phyloP scores from a whole-genome alignment of 1,284 basidiomycete genomes.

The Fomes fomentarius region DNA sequence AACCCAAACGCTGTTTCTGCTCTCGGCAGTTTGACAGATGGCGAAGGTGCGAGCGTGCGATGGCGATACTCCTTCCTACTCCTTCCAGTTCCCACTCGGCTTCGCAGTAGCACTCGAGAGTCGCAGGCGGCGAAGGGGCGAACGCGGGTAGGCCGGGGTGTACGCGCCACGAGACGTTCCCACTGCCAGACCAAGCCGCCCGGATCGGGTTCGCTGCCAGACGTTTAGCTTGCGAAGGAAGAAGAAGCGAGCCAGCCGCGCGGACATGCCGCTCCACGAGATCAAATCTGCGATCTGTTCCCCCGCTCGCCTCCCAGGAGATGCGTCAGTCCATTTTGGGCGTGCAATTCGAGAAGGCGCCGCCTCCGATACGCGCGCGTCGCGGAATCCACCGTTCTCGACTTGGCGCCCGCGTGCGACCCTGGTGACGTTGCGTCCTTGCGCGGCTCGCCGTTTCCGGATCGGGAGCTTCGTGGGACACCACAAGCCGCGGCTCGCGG shows the following conservation, averaged over 20 bases:
- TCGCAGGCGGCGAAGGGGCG: too few relatives aligned
- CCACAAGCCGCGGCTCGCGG: too few relatives aligned
- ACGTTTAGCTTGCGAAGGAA: background rate
- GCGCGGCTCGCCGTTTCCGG: background rate
- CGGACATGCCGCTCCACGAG: constrained; percentile 14
- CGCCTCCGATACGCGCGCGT: constrained; percentile 10
- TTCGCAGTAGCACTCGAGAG: background rate
- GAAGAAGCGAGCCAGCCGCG: constrained; percentile 10
- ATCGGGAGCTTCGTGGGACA: background rate
- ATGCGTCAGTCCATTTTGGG: constrained; percentile 14
- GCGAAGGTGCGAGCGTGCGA: constrained; percentile 20
- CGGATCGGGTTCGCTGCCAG: background rate
- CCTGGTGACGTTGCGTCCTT: constrained; percentile 1
- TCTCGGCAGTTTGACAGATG: constrained; percentile 19
- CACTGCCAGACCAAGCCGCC: constrained; percentile 3
- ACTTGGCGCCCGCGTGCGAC: constrained; percentile 2
- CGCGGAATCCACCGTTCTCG: constrained; percentile 20
- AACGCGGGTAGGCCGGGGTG: too few relatives aligned
- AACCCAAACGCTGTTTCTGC: constrained; percentile 14
- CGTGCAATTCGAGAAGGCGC: constrained; percentile 11
- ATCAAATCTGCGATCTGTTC: constrained; percentile 24
- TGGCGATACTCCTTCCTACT: constrained; percentile 3
- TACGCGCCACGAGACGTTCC: background rate
- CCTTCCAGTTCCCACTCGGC: constrained; percentile 1
- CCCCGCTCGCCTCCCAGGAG: constrained; percentile 19